Evolutionary conservation across 441 rosid genomes (phyloP).

Genomic region (Erysimum pusillum): DNA sequence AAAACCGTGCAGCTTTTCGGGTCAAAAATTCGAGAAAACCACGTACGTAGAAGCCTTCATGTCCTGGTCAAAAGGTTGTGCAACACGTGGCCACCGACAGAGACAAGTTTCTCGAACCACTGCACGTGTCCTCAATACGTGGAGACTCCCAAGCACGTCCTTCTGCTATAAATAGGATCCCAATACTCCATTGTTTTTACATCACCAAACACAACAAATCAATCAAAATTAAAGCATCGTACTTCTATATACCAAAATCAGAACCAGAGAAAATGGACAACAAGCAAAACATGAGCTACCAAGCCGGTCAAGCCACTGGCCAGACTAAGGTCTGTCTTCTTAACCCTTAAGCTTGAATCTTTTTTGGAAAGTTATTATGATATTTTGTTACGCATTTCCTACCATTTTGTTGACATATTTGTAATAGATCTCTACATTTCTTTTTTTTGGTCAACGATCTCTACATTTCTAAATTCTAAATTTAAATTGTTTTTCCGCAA

Average conservation of each 20-base stretch:
- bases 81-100: conserved; percentile 36
- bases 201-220: conserved; percentile 34
- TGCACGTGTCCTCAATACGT: conserved; percentile 40
- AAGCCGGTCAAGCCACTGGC: conserved; percentile 51
- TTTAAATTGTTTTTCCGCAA: not conserved
- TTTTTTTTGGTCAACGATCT: too few species aligned
- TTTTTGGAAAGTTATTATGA: not conserved
- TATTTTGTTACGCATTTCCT: not conserved
- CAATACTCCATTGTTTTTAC: not conserved
- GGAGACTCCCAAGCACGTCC: conserved; percentile 31
- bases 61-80: conserved; percentile 37
- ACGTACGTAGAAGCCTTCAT: conserved; percentile 25
- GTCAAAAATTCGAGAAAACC: conserved; percentile 1
- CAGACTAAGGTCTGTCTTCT: conserved; percentile 38
- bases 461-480: too few species aligned
- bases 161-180: conserved; percentile 28
- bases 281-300: conserved; percentile 48
- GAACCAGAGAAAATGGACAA: conserved; percentile 32
- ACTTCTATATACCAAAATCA: not conserved
- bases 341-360: not conserved
- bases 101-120: conserved; percentile 28
- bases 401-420: not conserved
- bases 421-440: not conserved
- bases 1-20: not conserved
- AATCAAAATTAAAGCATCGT: conserved; percentile 2